Base-by-base conservation (phyloP, 83 land plant genomes). In the Thuja plicata region DNA sequence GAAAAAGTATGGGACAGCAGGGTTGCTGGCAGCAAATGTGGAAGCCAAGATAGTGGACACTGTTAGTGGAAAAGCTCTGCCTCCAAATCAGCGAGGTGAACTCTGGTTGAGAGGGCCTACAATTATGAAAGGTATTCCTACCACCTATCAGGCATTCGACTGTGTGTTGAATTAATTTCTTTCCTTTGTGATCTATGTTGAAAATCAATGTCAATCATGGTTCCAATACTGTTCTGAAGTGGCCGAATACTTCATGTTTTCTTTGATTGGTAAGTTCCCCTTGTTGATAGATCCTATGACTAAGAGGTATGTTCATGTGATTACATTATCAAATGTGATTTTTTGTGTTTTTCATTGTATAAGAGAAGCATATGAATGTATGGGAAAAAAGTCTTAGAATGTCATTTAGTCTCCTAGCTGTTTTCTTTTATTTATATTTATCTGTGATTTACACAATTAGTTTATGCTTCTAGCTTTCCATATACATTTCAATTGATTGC, bases 1-100 rank as follows among this genome's bases (percentile, higher is more conserved):
- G 2, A 85, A 87, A 27, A 55, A 88, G 37, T 76, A 89, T 88
- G 89, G 88, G 17, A 90, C 96, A 24, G 90, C 91, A 0, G 97
- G 96, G 62, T 90, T 89, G 48, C 48, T 95, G 45, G 92, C 94
- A 40, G 91, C 97, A 54, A 93, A 91, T 38, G 87, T 88, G 82
- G 90, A 93, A 92, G 97, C 97, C 10, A 95, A 92, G 90, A 93
- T 95, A 27, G 92, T 94, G 30, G 94, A 94, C 84, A 79, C 88
- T 30, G 79, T 85, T 4, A 87, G 91, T 24, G 90, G 92, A 1
- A 83, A 52, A 46, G 74, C 89, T 48, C 60, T 90, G 70, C 92
- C 91, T 21, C 93, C 95, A 1, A 77, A 78, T 32, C 71, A 70
- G 62, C 15, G 32, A 45, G 95, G 95, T 1, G 95, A 93, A 89